A percentile compares a stretch with the other conserved stretches of the same genome.
phyloP scores from a whole-genome alignment of 2,329 filamentous ascomycete genomes.

The Venturia asperata region DNA sequence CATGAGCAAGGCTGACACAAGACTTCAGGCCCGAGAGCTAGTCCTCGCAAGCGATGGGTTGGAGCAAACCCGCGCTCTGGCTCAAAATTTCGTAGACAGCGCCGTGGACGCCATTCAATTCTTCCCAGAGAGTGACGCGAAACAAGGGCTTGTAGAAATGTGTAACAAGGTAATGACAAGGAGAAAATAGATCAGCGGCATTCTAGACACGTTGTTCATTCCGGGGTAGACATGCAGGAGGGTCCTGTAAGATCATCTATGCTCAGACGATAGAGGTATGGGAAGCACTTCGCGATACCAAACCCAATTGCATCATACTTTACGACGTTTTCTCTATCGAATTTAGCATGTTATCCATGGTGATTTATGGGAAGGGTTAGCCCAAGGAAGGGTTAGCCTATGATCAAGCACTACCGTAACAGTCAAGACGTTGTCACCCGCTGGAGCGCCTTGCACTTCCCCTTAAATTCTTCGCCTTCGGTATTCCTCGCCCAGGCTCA shows the following conservation, averaged over 20 bases:
- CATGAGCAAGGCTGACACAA: slow-evolving; percentile 24
- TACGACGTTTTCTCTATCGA: background rate
- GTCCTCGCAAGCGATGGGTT: slow-evolving; percentile 80
- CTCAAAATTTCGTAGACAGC: slow-evolving; percentile 82
- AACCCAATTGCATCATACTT: background rate
- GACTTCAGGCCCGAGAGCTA: slow-evolving; percentile 68
- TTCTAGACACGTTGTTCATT: background rate
- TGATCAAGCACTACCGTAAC: slow-evolving; percentile 67
- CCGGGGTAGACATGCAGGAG: slow-evolving; percentile 1
- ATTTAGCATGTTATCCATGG: no score
- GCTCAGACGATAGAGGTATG: background rate
- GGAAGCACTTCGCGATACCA: background rate
- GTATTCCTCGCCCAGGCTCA: no score
- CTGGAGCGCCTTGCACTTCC: slow-evolving; percentile 51
- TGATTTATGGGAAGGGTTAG: no score
- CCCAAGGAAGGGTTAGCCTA: no score
- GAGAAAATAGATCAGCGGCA: slow-evolving; percentile 56
- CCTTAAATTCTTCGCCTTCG: no score
- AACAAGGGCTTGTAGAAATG: slow-evolving; percentile 86
- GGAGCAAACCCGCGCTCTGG: slow-evolving; percentile 82
- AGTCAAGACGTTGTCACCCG: slow-evolving; percentile 66
- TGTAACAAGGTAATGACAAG: slow-evolving; percentile 84
- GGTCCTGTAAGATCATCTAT: background rate
- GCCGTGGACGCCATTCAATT: slow-evolving; percentile 74
- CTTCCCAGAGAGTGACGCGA: slow-evolving; percentile 93